Conservation (phyloP, 345 rosid species). For the Eucalyptus virginea region DNA sequence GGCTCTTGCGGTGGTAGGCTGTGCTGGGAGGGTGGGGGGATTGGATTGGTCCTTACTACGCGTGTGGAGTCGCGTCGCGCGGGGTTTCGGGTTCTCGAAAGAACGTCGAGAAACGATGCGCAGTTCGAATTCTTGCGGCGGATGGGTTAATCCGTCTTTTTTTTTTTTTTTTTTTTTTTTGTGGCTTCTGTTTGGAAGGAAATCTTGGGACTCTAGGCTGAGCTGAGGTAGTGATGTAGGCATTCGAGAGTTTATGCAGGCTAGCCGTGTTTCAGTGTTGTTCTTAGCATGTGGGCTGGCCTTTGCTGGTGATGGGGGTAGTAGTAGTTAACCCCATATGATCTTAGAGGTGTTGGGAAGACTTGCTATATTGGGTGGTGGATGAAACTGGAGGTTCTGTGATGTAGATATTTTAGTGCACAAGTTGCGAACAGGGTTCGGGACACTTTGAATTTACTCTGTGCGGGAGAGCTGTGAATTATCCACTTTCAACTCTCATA, state of each 20-base stretch:
- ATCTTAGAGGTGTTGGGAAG: neutral
- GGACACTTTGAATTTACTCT: neutral
- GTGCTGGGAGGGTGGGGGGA: neutral
- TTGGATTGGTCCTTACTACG: neutral
- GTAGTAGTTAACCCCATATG: neutral
- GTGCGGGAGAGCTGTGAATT: neutral
- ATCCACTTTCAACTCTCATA: neutral
- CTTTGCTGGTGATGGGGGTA: neutral
- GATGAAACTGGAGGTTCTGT: neutral
- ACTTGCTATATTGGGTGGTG: neutral
- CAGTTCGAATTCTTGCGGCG: neutral
- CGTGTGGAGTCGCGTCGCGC: neutral
- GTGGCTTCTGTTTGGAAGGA: neutral
- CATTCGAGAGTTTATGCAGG: neutral
- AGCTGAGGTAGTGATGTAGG: neutral
- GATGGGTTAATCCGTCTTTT: neutral
- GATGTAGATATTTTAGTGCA: neutral
- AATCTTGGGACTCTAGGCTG: neutral
- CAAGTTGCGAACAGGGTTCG: neutral
- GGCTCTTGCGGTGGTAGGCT: neutral
- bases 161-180: too few relatives aligned
- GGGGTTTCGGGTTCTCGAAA: neutral
- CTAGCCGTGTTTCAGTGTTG: neutral
- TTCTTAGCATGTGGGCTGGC: neutral
- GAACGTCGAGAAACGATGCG: neutral